A percentile compares a stretch with the other conserved stretches of the same genome.
Conservation (phyloP, 106 monocot genomes). For the Dendrobium catenatum region DNA sequence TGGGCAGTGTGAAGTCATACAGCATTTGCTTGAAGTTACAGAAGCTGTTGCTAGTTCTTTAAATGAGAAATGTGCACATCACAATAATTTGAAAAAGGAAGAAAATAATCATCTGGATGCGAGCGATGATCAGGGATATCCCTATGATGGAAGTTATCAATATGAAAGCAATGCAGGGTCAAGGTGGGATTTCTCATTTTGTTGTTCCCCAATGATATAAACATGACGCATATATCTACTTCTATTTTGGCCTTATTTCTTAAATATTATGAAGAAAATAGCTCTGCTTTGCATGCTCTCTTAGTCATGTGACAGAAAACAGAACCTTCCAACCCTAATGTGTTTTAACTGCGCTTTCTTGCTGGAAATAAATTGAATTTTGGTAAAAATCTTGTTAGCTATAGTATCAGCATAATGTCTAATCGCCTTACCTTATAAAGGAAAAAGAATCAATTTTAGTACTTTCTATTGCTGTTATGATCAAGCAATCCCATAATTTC, state of each 20-base stretch:
- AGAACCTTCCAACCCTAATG: neutral
- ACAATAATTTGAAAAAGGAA: constrained; percentile 27
- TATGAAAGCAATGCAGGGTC: constrained; percentile 24
- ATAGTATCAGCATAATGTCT: neutral
- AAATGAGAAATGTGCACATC: constrained; percentile 29
- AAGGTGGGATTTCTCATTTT: constrained; percentile 35
- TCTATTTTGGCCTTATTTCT: neutral
- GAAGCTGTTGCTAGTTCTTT: constrained; percentile 47
- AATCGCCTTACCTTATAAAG: neutral
- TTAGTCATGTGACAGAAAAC: neutral
- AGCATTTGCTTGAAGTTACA: constrained; percentile 76
- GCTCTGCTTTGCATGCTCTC: neutral
- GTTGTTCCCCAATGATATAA: neutral
- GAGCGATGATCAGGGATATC: constrained; percentile 23
- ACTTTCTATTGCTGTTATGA: too few species aligned
- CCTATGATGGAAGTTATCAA: constrained; percentile 29
- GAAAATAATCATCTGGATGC: constrained; percentile 26
- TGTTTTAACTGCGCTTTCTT: neutral
- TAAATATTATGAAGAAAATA: neutral
- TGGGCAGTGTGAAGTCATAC: constrained; percentile 80
- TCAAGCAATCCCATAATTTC: too few species aligned
- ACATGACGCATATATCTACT: neutral
- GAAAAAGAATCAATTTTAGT: too few species aligned
- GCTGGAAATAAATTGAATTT: neutral
- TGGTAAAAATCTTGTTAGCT: neutral